Conservation (phyloP, 441 rosid genomes). For the Croton laevigatus region DNA sequence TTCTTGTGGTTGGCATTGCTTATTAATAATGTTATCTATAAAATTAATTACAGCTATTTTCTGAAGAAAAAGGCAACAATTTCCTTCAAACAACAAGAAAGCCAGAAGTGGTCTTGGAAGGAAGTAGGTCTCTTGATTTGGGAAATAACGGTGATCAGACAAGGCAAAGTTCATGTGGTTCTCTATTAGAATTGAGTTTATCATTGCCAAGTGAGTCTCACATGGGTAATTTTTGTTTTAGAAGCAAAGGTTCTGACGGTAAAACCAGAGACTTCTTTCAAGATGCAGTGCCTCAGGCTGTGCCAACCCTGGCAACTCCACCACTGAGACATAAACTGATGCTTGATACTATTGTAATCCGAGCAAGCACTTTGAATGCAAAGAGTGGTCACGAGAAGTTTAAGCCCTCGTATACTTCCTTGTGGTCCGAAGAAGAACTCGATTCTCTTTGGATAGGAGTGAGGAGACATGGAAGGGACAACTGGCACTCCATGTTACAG, state of each 20-base stretch:
- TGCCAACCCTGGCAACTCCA: slow-evolving; percentile 25
- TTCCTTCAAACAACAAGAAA: slow-evolving; percentile 8
- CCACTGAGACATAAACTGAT: slow-evolving; percentile 37
- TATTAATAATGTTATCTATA: background rate
- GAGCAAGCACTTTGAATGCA: slow-evolving; percentile 29
- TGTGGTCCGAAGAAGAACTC: slow-evolving; percentile 94
- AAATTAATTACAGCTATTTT: slow-evolving; percentile 37
- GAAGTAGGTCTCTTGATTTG: slow-evolving; percentile 19
- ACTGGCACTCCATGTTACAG: slow-evolving; percentile 80
- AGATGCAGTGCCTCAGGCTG: slow-evolving; percentile 25
- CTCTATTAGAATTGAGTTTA: slow-evolving; percentile 30
- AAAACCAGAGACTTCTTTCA: slow-evolving; percentile 25
- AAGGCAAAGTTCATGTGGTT: slow-evolving; percentile 23
- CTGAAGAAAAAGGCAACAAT: slow-evolving; percentile 28
- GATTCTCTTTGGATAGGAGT: slow-evolving; percentile 97
- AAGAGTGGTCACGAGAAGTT: slow-evolving; percentile 26
- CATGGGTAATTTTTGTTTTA: slow-evolving; percentile 17
- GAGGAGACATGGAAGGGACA: slow-evolving; percentile 91
- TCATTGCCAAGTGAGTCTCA: slow-evolving; percentile 28
- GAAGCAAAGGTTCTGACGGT: slow-evolving; percentile 17
- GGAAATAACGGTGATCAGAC: slow-evolving; percentile 23
- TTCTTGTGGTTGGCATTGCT: background rate
- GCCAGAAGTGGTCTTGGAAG: slow-evolving; percentile 26
- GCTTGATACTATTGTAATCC: slow-evolving; percentile 36
- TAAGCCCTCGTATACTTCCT: slow-evolving; percentile 17